phyloP scores from a whole-genome alignment of 106 monocot species.

The Platanthera zijinensis region DNA sequence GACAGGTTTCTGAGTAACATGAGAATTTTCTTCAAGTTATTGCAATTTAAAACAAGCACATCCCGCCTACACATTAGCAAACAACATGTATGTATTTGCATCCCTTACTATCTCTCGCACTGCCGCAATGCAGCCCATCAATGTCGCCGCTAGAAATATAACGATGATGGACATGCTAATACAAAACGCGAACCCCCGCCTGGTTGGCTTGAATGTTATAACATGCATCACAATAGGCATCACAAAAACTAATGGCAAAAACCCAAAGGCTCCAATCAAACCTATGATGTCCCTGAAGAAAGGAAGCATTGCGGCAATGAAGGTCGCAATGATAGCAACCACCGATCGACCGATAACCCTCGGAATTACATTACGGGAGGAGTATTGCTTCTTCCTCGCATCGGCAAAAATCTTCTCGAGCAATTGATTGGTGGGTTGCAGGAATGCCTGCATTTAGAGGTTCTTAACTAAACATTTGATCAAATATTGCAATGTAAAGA shows the following conservation, averaged over 20 bases:
- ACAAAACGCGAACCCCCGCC: slow-evolving; percentile 52
- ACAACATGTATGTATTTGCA: slow-evolving; percentile 13
- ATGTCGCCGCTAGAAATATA: slow-evolving; percentile 41
- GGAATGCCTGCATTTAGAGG: slow-evolving; percentile 41
- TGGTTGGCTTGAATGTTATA: slow-evolving; percentile 62
- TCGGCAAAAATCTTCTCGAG: slow-evolving; percentile 60
- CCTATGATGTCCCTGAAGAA: slow-evolving; percentile 89
- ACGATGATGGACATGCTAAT: slow-evolving; percentile 38
- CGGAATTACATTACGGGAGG: slow-evolving; percentile 59
- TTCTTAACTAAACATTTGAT: too few species aligned
- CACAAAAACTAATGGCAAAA: slow-evolving; percentile 78
- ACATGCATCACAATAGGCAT: slow-evolving; percentile 60
- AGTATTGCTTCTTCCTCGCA: slow-evolving; percentile 43
- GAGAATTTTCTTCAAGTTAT: too few species aligned
- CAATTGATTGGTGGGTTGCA: slow-evolving; percentile 78
- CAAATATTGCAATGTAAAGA: too few species aligned
- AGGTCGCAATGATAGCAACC: slow-evolving; percentile 37
- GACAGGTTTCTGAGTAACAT: too few species aligned
- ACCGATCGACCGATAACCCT: slow-evolving; percentile 54
- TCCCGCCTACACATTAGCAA: background rate
- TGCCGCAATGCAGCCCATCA: slow-evolving; percentile 34
- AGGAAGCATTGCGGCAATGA: slow-evolving; percentile 78
- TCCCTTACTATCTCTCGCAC: slow-evolving; percentile 14
- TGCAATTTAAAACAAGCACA: too few species aligned
- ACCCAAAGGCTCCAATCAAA: slow-evolving; percentile 72